Percentiles rank a stretch among this genome's conserved stretches.
These are phyloP conservation scores for Coemansia sp. DNA, from an alignment of 192 early-diverging fungal genomes.

Conservation along the genomic window DNA sequence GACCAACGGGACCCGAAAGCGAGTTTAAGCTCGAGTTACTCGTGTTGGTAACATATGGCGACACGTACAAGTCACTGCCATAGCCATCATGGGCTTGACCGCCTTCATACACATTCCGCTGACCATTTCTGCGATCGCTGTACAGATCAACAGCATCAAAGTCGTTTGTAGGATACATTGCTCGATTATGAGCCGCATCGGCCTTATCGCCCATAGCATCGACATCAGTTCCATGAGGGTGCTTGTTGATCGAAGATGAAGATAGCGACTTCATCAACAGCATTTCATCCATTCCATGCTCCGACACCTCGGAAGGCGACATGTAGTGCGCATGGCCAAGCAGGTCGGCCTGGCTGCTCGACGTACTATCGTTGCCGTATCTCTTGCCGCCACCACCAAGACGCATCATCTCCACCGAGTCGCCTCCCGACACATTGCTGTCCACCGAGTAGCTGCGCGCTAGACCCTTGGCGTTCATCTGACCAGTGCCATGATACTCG, in stretches of 20 bases:
- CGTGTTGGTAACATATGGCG: neutral
- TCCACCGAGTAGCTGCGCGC: conserved; percentile 36
- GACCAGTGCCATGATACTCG: no score
- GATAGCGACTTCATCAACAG: conserved; percentile 17
- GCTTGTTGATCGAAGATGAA: no score
- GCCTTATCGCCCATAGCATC: no score
- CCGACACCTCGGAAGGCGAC: conserved; percentile 10
- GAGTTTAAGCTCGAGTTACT: no score
- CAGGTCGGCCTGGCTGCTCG: conserved; percentile 32
- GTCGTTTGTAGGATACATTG: no score
- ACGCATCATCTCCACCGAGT: conserved; percentile 21
- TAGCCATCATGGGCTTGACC: neutral
- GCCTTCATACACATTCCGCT: no score
- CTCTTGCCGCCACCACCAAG: conserved; percentile 3
- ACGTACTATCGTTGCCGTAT: neutral
- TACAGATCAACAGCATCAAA: conserved; percentile 8
- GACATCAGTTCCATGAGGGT: no score
- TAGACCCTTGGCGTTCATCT: conserved; percentile 11
- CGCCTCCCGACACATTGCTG: conserved; percentile 23
- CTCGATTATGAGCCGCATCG: no score
- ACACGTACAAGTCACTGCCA: neutral
- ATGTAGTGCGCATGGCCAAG: conserved; percentile 28
- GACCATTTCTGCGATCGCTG: neutral
- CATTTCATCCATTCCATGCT: conserved; percentile 8
- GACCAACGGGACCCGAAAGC: no score